These are phyloP conservation scores for Pharnaceum exiguum DNA, from an alignment of 148 eudicot genomes.

Conservation along the genomic window DNA sequence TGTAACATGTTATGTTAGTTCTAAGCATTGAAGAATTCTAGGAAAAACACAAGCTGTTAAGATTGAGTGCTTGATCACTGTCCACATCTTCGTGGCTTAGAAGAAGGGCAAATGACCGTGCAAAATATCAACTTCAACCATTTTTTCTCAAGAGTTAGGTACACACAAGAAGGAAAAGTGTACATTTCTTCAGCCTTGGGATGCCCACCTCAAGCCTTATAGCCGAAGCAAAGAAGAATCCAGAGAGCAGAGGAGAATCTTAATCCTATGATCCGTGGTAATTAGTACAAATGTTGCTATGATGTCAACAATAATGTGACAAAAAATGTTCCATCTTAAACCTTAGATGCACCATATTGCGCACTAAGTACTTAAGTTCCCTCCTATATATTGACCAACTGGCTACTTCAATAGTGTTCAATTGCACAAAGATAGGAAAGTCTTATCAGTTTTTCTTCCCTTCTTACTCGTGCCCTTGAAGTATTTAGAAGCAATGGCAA, in stretches of 20 bases:
- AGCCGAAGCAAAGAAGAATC: conserved; percentile 1
- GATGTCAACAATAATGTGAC: neutral
- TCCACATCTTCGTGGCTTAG: conserved; percentile 2
- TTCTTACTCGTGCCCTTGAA: too few species aligned
- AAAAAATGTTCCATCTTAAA: neutral
- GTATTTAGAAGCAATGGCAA: neutral
- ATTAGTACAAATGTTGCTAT: too few species aligned
- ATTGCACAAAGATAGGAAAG: neutral
- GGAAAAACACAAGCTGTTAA: neutral
- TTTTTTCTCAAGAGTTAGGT: conserved; percentile 6
- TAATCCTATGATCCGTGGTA: neutral
- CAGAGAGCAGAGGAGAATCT: neutral
- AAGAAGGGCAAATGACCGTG: neutral
- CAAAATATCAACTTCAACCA: neutral
- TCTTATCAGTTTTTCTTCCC: neutral
- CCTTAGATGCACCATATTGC: neutral
- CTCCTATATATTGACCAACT: conserved; percentile 14
- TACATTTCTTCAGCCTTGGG: neutral
- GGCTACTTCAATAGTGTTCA: neutral
- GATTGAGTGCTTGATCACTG: neutral
- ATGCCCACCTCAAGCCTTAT: conserved; percentile 11
- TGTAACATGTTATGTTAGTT: too few species aligned
- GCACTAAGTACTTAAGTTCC: neutral
- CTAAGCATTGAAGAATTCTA: too few species aligned
- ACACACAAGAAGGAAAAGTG: neutral